Evolutionary conservation across 345 rosid species (phyloP).

Genomic region (Eucalyptus polyanthemos): DNA sequence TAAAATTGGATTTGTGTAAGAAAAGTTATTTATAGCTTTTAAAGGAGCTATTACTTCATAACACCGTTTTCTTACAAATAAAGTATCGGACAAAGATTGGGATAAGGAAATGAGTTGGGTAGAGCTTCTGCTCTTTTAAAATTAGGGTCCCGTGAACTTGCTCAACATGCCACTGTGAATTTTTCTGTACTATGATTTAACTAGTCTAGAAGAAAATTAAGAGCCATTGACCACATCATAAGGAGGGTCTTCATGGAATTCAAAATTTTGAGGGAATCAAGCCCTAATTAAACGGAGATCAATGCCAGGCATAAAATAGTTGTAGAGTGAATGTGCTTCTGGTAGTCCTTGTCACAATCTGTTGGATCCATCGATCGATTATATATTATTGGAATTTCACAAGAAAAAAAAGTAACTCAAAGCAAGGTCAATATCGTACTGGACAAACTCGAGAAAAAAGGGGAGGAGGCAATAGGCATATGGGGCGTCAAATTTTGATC

Average conservation of each 20-base stretch:
- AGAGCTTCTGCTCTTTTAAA: not conserved
- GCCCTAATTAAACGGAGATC: not conserved
- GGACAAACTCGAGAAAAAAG: not conserved
- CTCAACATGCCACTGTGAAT: not conserved
- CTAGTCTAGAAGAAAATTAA: not conserved
- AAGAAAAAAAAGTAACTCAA: not conserved
- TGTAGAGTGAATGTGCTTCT: not conserved
- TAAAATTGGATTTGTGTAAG: not conserved
- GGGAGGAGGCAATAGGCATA: not conserved
- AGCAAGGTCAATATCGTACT: not conserved
- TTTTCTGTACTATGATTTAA: not conserved
- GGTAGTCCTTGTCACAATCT: not conserved
- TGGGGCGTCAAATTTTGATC: slow-evolving; percentile 8
- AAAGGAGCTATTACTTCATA: not conserved
- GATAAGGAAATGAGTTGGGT: not conserved
- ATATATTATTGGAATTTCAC: not conserved
- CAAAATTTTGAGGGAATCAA: not conserved
- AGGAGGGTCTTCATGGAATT: not conserved
- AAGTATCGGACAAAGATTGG: not conserved
- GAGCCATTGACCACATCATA: not conserved
- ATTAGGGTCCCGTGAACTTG: not conserved
- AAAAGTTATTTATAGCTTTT: not conserved
- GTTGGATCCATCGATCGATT: not conserved
- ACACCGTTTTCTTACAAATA: not conserved
- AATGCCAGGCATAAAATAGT: not conserved